phyloP scores from a whole-genome alignment of 352 stramenopile species.

The Aphanomyces astaci region DNA sequence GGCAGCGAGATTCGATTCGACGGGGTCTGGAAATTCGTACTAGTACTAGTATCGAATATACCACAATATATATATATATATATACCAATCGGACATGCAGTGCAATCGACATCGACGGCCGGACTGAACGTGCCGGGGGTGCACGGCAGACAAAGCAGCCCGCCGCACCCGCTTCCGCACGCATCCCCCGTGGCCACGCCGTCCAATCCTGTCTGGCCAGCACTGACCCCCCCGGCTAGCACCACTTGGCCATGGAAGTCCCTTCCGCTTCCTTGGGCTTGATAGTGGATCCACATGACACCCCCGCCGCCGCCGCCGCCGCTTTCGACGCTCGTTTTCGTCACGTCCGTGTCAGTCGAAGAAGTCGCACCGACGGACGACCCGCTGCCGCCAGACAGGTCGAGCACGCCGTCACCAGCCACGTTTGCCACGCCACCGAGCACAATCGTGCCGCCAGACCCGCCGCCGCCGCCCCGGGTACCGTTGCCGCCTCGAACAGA shows the following conservation, averaged over 20 bases:
- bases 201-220: slow-evolving; percentile 45
- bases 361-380: neutral
- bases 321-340: neutral
- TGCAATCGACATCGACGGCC: slow-evolving; percentile 31
- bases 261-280: slow-evolving; percentile 29
- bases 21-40: too few species aligned
- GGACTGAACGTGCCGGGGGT: slow-evolving; percentile 55
- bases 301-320: slow-evolving; percentile 55
- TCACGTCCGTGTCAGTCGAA: neutral
- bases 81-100: neutral
- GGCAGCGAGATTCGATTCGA: too few species aligned
- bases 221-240: slow-evolving; percentile 36
- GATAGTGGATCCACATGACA: slow-evolving; percentile 51
- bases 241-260: slow-evolving; percentile 43
- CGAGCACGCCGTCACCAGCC: slow-evolving; percentile 45
- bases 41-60: too few species aligned
- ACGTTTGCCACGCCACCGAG: slow-evolving; percentile 48
- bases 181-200: slow-evolving; percentile 48
- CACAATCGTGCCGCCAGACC: slow-evolving; percentile 54
- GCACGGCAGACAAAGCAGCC: slow-evolving; percentile 59
- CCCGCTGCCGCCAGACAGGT: slow-evolving; percentile 45
- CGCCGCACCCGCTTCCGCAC: slow-evolving; percentile 55
- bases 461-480: slow-evolving; percentile 56
- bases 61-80: neutral
- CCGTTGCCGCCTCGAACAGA: slow-evolving; percentile 47